Evolutionary conservation across 148 eudicot genomes (phyloP), one percentile per base, ranked within the genome.

Genomic region (Chenopodium berlandieri): DNA sequence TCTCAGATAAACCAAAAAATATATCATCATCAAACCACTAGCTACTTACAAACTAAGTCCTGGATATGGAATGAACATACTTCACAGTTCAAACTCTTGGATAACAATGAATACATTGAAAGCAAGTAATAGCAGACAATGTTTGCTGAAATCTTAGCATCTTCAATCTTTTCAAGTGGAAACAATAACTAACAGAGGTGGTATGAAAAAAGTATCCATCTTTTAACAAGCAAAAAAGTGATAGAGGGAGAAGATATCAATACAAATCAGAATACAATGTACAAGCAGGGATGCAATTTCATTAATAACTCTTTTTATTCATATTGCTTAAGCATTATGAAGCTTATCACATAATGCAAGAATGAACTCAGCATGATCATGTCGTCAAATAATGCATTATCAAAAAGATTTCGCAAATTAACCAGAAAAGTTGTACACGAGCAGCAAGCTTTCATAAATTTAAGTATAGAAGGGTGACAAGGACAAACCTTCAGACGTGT

Each of bases 401-500:
- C 50, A 22, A 60, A 23, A 30, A 27, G 13, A 60, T 60, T 17
- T n/a, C 22, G 7, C 23, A 23, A 20, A 79, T 1, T 2, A n/a
- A 73, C 40, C 56, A 54, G 40, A 58, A 80, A 71, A n/a, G 37
- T 5, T 40, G 69, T 17, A 20, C 71, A 78, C 19, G 20, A 82
- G 46, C 81, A 73, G 73, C 22, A 19, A 75, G n/a, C 47, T 19
- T 34, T 30, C 4, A 74, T 50, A 73, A 25, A 2, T 50, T 34
- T 40, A 75, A 47, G 62, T n/a, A 68, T 20, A 74, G 47, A 40
- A 48, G 62, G 71, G 75, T 73, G 52, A 63, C 17, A 80, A 80
- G 62, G 50, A 81, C 67, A 60, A 81, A 97, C 99, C 98, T 97
- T 97, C 84, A 97, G 82, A 64, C 98, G 89, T 30, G 87, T 94